Conservation (phyloP, 306 rosid genomes). For the Cyamopsis tetragonoloba region DNA sequence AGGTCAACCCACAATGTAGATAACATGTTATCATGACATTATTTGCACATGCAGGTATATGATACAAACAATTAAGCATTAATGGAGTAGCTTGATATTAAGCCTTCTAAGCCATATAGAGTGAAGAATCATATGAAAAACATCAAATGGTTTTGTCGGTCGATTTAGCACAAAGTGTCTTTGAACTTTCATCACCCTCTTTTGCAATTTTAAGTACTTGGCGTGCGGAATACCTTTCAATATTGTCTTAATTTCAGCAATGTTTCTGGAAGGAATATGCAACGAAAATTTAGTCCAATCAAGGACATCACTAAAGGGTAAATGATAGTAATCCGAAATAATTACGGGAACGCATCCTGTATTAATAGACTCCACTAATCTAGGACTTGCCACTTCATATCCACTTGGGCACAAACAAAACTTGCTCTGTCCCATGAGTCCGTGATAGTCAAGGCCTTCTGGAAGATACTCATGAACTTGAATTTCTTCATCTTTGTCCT, state of each 20-base stretch:
- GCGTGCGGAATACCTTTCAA: conserved; percentile 30
- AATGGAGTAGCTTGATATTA: conserved; percentile 26
- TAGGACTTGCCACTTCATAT: conserved; percentile 78
- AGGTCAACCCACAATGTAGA: not conserved
- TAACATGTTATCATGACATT: not conserved
- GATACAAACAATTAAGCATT: not conserved
- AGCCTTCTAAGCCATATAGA: conserved; percentile 77
- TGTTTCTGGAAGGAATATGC: conserved; percentile 41
- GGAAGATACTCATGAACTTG: conserved; percentile 61
- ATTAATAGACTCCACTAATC: conserved; percentile 55
- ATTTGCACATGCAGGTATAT: not conserved
- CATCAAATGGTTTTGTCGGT: conserved; percentile 57
- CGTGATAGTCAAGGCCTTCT: conserved; percentile 20
- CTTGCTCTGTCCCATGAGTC: conserved; percentile 46
- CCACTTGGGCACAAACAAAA: conserved; percentile 86
- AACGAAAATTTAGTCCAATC: conserved; percentile 61
- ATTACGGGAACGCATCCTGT: conserved; percentile 71
- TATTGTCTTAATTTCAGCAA: conserved; percentile 50
- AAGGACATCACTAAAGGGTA: conserved; percentile 68
- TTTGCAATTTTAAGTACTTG: conserved; percentile 44
- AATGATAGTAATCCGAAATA: conserved; percentile 44
- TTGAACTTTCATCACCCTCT: conserved; percentile 43
- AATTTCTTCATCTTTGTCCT: conserved; percentile 50
- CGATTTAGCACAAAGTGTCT: conserved; percentile 56
- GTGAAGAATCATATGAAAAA: conserved; percentile 70